Conservation (phyloP, 305 asterid species). For the Solanum chacoense region DNA sequence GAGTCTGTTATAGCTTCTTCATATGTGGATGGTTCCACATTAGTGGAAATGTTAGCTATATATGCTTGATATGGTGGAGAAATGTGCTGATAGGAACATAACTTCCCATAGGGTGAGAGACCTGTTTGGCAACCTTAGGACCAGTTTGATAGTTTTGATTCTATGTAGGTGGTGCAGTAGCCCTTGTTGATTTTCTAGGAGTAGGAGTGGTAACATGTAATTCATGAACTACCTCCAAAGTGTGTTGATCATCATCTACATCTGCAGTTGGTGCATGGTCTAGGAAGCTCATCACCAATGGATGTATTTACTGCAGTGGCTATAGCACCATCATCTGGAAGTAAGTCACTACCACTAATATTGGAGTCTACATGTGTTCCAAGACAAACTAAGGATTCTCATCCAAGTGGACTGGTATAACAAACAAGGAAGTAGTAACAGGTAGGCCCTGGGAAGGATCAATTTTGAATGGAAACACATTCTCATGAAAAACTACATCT, state of each 20-base stretch:
- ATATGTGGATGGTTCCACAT: background rate
- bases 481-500: too few relatives aligned
- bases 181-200: background rate
- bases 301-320: background rate
- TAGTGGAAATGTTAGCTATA: background rate
- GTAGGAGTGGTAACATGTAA: background rate
- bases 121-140: background rate
- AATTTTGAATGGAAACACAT: too few relatives aligned
- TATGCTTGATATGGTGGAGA: background rate
- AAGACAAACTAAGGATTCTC: too few relatives aligned
- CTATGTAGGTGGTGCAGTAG: background rate
- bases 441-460: too few relatives aligned
- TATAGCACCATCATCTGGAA: background rate
- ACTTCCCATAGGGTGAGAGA: background rate
- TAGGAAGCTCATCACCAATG: background rate
- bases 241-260: background rate
- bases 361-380: too few relatives aligned
- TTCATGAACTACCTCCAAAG: background rate
- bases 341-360: background rate
- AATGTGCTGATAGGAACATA: background rate
- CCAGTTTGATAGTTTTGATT: background rate
- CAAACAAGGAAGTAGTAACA: too few relatives aligned
- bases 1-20: too few relatives aligned
- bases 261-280: background rate
- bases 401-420: too few relatives aligned